Evolutionary conservation across 495 filamentous ascomycete genomes (phyloP), one percentile per base, ranked within the genome.

Genomic region (Bombardia bombarda): DNA sequence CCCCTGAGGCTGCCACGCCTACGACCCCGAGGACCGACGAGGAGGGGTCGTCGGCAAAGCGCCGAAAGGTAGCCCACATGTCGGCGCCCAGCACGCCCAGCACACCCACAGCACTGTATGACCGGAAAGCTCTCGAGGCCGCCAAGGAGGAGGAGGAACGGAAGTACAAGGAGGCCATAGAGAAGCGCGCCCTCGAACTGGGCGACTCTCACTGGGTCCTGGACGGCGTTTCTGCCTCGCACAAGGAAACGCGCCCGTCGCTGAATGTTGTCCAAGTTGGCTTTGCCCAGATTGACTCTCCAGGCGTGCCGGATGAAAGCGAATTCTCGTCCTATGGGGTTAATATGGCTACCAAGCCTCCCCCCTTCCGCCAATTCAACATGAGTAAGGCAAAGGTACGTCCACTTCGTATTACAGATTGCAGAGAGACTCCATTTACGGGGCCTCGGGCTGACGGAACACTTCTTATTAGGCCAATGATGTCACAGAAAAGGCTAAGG

Each of bases 161-260:
- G 42, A 88, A 85, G 53, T 78, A 84, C 16, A 69, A 77, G 48
- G 76, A 77, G 22, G 87, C 87, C 2, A 52, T 92, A 26, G 74
- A 83, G 33, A 75, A 74, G 42, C 75, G 81, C 42, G 86, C 83
- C 3, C 80, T 77, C 16, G 82, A 84, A 45, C 74, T 83, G 6
- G 87, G 86, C 19, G 92, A 97, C 63, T 84, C 86, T 7, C 79
- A 83, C 65, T 98, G 92, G 92, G 83, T 90, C 22, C 65, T 98
- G 34, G 76, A 72, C 46, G 52, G 56, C 7, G 47, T 47, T 16
- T 33, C 46, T 16, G 31, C 45, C 18, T 30, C 28, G 25, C 45
- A 54, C 34, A 45, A 47, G 23, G 45, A 40, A 33, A 40, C 38
- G 8, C 53, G 44, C 45, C 60, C 50, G 45, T 60, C 57, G 36